phyloP scores from a whole-genome alignment of 495 filamentous ascomycete species.

The Terfezia claveryi region DNA sequence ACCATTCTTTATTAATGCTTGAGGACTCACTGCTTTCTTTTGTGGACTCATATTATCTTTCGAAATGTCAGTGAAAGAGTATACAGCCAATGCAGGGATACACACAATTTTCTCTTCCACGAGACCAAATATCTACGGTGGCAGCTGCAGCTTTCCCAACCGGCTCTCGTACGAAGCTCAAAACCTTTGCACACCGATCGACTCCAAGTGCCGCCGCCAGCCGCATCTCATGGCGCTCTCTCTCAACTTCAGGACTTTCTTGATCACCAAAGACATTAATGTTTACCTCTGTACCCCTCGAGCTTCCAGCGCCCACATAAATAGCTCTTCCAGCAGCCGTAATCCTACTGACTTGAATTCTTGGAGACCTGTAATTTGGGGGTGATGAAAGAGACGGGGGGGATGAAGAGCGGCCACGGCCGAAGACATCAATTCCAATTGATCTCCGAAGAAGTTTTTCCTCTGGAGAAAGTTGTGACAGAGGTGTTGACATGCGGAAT shows the following conservation, averaged over 20 bases:
- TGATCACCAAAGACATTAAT: conserved; percentile 17
- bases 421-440: background rate
- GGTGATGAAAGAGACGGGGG: background rate
- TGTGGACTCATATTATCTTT: background rate
- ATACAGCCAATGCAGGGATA: background rate
- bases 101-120: background rate
- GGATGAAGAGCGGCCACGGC: background rate
- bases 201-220: conserved; percentile 69
- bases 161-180: conserved; percentile 24
- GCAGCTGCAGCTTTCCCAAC: background rate
- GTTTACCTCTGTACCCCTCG: conserved; percentile 3
- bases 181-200: conserved; percentile 38
- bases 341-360: background rate
- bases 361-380: background rate
- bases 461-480: conserved; percentile 12
- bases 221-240: conserved; percentile 48
- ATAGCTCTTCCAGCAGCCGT: background rate
- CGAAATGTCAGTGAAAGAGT: conserved; percentile 24
- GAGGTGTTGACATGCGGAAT: conserved; percentile 17
- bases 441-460: conserved; percentile 15
- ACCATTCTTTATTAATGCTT: background rate
- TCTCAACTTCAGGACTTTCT: conserved; percentile 28
- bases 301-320: background rate
- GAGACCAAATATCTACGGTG: background rate
- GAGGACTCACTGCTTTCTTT: background rate